Conservation (phyloP, 2,329 filamentous ascomycete species). For the Juglanconis oblonga region DNA sequence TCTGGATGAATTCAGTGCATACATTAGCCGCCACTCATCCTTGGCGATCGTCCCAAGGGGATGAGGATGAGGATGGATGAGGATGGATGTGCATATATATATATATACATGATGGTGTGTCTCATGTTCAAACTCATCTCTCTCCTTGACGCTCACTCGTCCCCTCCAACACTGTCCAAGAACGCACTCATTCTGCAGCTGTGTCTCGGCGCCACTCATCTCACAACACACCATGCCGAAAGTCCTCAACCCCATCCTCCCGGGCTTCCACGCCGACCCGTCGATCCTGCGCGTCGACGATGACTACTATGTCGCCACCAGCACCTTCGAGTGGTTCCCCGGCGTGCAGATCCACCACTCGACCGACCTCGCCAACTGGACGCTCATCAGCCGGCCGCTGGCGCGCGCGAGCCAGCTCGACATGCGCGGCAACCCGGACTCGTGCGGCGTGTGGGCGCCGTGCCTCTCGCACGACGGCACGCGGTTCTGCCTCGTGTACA, state of each 20-base stretch:
- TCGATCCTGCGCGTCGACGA: constrained; percentile 49
- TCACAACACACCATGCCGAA: constrained; percentile 38
- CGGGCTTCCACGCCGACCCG: constrained; percentile 55
- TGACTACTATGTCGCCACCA: constrained; percentile 55
- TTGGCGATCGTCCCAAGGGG: background rate
- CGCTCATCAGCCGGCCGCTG: constrained; percentile 43
- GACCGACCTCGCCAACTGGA: constrained; percentile 51
- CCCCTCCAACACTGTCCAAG: too few species aligned
- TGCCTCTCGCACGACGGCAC: constrained; percentile 60
- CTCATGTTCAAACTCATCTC: background rate
- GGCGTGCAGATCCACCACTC: constrained; percentile 56
- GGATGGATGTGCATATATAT: too few species aligned
- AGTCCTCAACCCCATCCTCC: constrained; percentile 52
- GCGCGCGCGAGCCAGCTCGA: constrained; percentile 50
- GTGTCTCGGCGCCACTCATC: too few species aligned
- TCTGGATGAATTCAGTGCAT: background rate
- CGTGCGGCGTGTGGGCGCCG: constrained; percentile 63
- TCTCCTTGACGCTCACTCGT: background rate
- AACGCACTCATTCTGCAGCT: too few species aligned
- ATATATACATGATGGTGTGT: too few species aligned
- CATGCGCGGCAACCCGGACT: constrained; percentile 58
- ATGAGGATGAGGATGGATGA: too few species aligned
- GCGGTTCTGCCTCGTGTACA: constrained; percentile 62
- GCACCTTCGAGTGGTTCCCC: constrained; percentile 55
- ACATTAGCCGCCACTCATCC: constrained; percentile 8